Evolutionary conservation across 768 basidiomycete species (phyloP).

Genomic region (Amanita brunnescens): DNA sequence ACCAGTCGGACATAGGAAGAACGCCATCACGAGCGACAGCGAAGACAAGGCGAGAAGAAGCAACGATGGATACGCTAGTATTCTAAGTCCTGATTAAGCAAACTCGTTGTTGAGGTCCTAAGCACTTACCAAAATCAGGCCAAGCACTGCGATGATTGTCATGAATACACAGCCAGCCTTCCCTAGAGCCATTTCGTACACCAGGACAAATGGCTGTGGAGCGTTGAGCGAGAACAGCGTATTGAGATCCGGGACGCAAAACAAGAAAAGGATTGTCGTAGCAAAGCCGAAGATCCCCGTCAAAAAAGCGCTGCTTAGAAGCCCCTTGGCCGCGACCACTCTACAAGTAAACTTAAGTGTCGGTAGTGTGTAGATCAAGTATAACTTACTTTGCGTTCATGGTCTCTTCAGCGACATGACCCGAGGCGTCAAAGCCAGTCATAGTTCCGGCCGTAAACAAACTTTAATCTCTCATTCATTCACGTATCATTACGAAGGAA

Average conservation of each 20-base stretch:
- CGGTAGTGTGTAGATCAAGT: neutral
- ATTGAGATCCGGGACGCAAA: conserved; percentile 36
- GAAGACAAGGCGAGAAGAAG: conserved; percentile 81
- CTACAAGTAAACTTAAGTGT: neutral
- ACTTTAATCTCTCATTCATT: conserved; percentile 25
- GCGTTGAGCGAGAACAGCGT: conserved; percentile 67
- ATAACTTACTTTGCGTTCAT: conserved; percentile 57
- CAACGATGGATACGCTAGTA: conserved; percentile 84
- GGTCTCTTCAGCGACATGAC: conserved; percentile 85
- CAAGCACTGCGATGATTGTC: conserved; percentile 76
- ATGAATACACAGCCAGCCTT: conserved; percentile 76
- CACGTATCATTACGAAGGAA: neutral
- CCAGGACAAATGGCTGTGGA: conserved; percentile 86
- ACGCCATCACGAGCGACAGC: conserved; percentile 95
- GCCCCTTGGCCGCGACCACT: conserved; percentile 25
- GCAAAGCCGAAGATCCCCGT: conserved; percentile 24
- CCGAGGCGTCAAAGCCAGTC: conserved; percentile 15
- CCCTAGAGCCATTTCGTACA: conserved; percentile 80
- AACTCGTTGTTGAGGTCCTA: neutral
- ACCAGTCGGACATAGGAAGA: conserved; percentile 76
- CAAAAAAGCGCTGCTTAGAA: conserved; percentile 43
- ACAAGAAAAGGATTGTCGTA: neutral
- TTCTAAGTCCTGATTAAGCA: conserved; percentile 38
- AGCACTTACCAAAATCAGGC: conserved; percentile 66
- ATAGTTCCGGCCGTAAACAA: conserved; percentile 40